Evolutionary conservation across 108 stramenopile species (phyloP), one percentile per base, ranked within the genome.

Genomic region (Tribonema minus): DNA sequence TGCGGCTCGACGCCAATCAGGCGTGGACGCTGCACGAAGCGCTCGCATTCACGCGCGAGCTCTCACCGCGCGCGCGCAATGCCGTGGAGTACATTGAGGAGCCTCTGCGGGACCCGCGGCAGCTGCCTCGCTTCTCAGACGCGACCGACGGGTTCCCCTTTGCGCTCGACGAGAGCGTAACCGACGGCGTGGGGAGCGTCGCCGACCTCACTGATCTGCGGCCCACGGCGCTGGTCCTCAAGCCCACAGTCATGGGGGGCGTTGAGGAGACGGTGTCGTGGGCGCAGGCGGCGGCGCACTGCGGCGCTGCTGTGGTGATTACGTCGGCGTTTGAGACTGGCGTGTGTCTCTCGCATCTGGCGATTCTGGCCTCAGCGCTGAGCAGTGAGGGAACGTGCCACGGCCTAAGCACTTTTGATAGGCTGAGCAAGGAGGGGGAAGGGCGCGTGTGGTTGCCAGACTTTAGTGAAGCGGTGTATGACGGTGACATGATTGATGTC

Each of bases 161-260:
- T 61, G 79, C 79, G 25, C 69, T 80, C 3, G 79, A 80, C 28
- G 79, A 80, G 54, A 80, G 70, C 70, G 36, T 80, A 34, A 37
- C 46, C 4, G 61, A 61, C 39, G 74, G 74, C 35, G 35, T 40
- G 0, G 64, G n/a, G 15, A 34, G 7, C 23, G 60, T 76, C 65
- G 36, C 64, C 54, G 65, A 76, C 60, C 34, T 72, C 23, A 1
- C 0, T 34, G 12, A 28, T 0, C 58, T 29, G 29, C 27, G 1
- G 2, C 2, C 64, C 27, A 41, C 29, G 12, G 81, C 81, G 15
- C 72, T 72, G 30, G 81, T 82, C 29, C 30, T 82, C 31, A 82
- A 82, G 60, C 63, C 65, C 4, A 32, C 66, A 3, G 66, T 82
- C n/a, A 37, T 67, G n/a, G 81, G 81, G 9, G 72, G 81, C 2